Percentiles rank a stretch among this genome's conserved stretches.
Conservation (phyloP, 108 stramenopile species). For the Nitzschia sp. region DNA sequence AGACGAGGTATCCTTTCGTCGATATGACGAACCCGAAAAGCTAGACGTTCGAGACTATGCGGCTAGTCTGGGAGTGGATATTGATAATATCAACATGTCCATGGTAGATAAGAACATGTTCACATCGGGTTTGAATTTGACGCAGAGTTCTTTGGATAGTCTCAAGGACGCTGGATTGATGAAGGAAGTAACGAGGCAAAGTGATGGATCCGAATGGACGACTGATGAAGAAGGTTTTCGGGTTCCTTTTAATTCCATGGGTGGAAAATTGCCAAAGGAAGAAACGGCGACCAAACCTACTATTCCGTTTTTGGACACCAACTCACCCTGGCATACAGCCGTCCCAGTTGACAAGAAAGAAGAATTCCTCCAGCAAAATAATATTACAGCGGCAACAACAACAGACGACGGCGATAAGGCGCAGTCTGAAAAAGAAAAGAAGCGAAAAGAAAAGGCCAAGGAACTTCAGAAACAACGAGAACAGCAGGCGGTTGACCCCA, state of each 20-base stretch:
- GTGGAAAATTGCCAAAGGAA: constrained; percentile 33
- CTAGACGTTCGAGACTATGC: constrained; percentile 83
- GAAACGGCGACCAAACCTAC: constrained; percentile 22
- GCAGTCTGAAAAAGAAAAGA: constrained; percentile 13
- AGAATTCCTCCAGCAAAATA: constrained; percentile 28
- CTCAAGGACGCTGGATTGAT: constrained; percentile 63
- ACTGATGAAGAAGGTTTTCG: constrained; percentile 39
- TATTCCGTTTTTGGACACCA: constrained; percentile 59
- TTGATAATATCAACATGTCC: constrained; percentile 88
- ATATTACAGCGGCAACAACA: background rate
- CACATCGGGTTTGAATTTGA: constrained; percentile 70
- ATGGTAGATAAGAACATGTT: constrained; percentile 88
- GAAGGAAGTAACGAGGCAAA: constrained; percentile 74
- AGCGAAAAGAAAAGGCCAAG: constrained; percentile 12
- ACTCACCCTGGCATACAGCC: constrained; percentile 55
- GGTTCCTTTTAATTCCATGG: constrained; percentile 45
- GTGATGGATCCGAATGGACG: constrained; percentile 70
- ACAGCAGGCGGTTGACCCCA: constrained; percentile 52
- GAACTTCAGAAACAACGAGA: constrained; percentile 15
- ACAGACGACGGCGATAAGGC: constrained; percentile 5
- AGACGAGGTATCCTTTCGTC: constrained; percentile 61
- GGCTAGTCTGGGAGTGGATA: constrained; percentile 77
- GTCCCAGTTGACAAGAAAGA: constrained; percentile 29
- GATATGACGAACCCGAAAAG: constrained; percentile 79
- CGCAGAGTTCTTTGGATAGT: constrained; percentile 57